Percentiles rank a stretch among this genome's conserved stretches.
Evolutionary conservation across 2,329 filamentous ascomycete species (phyloP).

Genomic region (Pseudogymnoascus sp.): DNA sequence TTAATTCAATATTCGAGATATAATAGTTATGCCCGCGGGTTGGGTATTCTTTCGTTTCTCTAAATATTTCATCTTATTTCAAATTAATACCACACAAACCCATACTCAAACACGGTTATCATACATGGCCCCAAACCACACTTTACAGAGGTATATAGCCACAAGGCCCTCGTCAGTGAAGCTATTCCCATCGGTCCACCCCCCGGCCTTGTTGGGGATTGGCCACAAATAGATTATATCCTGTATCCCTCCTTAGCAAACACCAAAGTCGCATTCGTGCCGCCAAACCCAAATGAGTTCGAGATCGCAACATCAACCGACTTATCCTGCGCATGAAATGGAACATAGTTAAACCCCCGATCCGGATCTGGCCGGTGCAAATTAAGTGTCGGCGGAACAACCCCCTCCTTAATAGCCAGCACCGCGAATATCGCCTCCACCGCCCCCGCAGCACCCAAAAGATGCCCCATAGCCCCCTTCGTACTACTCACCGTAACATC

Average conservation of each 20-base stretch:
- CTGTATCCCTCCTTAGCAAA: conserved; percentile 41
- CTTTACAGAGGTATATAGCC: not conserved
- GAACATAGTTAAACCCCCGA: conserved; percentile 72
- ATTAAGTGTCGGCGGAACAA: conserved; percentile 82
- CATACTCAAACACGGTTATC: not conserved
- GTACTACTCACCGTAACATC: conserved; percentile 84
- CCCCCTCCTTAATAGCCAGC: conserved; percentile 66
- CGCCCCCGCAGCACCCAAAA: conserved; percentile 85
- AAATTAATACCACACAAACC: not conserved
- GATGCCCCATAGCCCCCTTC: conserved; percentile 86
- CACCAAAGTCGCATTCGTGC: conserved; percentile 86
- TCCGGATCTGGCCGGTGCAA: conserved; percentile 57
- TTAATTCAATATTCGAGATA: not conserved
- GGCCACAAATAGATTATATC: not conserved
- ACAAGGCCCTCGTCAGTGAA: not conserved
- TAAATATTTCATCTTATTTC: not conserved
- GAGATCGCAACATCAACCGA: conserved; percentile 69
- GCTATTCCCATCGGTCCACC: not conserved
- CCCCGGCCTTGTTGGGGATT: not conserved
- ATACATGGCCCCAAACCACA: not conserved
- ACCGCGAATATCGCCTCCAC: conserved; percentile 84
- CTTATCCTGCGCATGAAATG: conserved; percentile 62
- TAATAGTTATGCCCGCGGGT: not conserved
- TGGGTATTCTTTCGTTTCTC: not conserved
- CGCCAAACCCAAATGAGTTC: conserved; percentile 97